phyloP scores from a whole-genome alignment of 2,329 filamentous ascomycete genomes.

The Pseudonectria buxi region DNA sequence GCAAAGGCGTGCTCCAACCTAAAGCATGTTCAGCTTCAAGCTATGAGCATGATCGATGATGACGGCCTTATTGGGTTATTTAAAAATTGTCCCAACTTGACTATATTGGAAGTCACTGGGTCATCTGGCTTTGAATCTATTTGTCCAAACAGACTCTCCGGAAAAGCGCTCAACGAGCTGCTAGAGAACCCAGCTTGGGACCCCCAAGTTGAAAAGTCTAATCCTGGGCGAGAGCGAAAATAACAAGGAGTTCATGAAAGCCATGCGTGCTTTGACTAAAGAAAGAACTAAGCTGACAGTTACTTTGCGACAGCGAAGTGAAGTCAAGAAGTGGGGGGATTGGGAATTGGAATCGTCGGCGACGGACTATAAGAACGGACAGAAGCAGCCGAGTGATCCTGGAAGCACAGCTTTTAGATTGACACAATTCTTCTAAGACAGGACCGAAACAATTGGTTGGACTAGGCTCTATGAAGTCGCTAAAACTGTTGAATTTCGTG shows the following conservation, averaged over 20 bases:
- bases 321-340: constrained; percentile 11
- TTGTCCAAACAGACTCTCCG: not conserved
- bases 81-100: not conserved
- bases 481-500: too few relatives aligned
- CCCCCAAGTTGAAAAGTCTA: constrained; percentile 5
- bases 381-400: not conserved
- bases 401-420: too few relatives aligned
- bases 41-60: not conserved
- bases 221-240: not conserved
- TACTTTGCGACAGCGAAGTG: not conserved
- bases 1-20: constrained; percentile 7
- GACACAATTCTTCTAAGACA: too few relatives aligned
- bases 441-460: too few relatives aligned
- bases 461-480: too few relatives aligned
- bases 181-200: constrained; percentile 6
- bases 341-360: not conserved
- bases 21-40: constrained; percentile 4
- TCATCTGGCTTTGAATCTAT: not conserved
- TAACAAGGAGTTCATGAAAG: constrained; percentile 8
- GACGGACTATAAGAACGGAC: constrained; percentile 6
- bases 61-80: not conserved
- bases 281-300: constrained; percentile 4
- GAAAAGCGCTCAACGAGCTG: constrained; percentile 2
- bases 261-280: constrained; percentile 6
- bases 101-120: constrained; percentile 4